Evolutionary conservation across 2,329 filamentous ascomycete genomes (phyloP).

Genomic region (Aspergillus oerlinghausenensis): DNA sequence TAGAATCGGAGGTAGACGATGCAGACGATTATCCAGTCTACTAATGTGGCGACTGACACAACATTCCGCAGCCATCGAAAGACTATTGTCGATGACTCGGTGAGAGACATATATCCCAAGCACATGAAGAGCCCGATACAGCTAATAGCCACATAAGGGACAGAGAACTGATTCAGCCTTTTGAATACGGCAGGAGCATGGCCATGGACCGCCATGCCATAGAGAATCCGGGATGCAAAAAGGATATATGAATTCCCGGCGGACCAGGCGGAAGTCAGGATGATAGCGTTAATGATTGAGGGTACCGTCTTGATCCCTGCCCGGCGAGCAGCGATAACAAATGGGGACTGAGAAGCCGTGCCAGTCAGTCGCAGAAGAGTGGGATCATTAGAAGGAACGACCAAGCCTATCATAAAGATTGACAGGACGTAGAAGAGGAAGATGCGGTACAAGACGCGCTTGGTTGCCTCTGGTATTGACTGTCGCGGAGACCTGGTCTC

Average conservation of each 20-base stretch:
- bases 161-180: constrained; percentile 42
- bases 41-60: constrained; percentile 31
- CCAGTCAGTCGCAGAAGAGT: constrained; percentile 41
- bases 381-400: constrained; percentile 44
- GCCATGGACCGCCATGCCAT: constrained; percentile 34
- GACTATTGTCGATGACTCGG: constrained; percentile 50
- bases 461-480: constrained; percentile 51
- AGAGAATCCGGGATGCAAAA: constrained; percentile 34
- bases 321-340: constrained; percentile 48
- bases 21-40: constrained; percentile 59
- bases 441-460: constrained; percentile 51
- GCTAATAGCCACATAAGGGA: constrained; percentile 54
- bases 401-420: constrained; percentile 51
- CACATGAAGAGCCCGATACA: constrained; percentile 53
- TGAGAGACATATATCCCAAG: constrained; percentile 61
- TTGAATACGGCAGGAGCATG: constrained; percentile 34
- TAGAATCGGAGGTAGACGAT: constrained; percentile 52
- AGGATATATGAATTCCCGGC: constrained; percentile 40
- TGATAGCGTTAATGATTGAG: constrained; percentile 38
- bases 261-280: constrained; percentile 39
- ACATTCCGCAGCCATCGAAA: constrained; percentile 66
- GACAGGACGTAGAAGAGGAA: constrained; percentile 55
- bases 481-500: constrained; percentile 49
- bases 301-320: constrained; percentile 40
- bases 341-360: constrained; percentile 45